Base-by-base conservation (phyloP, 225 moss, liverwort and hornwort species). In the Polytrichum formosum region DNA sequence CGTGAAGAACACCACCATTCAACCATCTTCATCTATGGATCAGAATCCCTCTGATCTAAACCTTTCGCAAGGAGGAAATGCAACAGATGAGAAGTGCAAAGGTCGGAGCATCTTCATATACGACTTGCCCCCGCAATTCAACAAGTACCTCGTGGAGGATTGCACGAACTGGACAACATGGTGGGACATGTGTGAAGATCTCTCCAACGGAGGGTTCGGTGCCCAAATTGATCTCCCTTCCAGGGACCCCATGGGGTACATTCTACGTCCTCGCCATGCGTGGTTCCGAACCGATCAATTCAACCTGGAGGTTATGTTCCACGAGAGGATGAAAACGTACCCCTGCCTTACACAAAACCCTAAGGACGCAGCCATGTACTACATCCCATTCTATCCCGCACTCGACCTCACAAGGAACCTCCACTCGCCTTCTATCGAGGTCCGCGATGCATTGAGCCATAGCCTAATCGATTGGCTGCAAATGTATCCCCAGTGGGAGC, bases 241-340 rank as follows among this genome's bases (percentile, higher is more conserved):
- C 62, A 25, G 29, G 0, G 71, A 82, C 26, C 58, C 71, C 8
- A 29, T 71, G 72, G 67, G 68, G 62, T 67, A 67, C 6, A 56
- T 82, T 29, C 86, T 93, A 61, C 87, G 64, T 4, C 91, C 93
- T 8, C 26, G 79, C 3, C 71, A 76, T 7, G 54, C 83, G 0
- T 96, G 93, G 93, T 89, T 81, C 72, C 75, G 76, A 53, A 96
- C 96, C 8, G 87, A 93, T 7, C 96, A 96, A 27, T 96, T 93
- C 83, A 73, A 82, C 21, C 74, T 96, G 26, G 96, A 93, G 66
- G 69, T 93, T 1, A 55, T 68, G 2, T 53, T 96, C 0, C 90
- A 90, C 73, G 88, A 87, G 26, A 76, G 93, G 9, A 61, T 93
- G 56, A 90, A 88, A 27, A 26, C 27, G 2, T 84, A 92, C 73